Conservation (phyloP, 768 basidiomycete genomes). For the Trametes elegans region DNA sequence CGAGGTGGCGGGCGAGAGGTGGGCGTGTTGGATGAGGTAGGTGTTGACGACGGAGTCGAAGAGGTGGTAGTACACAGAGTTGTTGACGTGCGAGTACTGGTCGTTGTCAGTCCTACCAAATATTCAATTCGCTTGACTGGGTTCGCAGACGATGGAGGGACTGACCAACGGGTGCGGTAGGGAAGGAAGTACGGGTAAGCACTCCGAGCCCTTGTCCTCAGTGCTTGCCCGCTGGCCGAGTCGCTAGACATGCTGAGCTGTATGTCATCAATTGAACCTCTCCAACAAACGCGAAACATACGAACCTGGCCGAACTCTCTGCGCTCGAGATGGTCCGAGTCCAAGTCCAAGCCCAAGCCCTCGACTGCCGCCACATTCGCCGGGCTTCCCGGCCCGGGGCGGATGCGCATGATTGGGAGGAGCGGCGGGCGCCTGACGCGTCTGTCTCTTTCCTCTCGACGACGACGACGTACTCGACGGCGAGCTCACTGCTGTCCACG, state of each 20-base stretch:
- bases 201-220: slow-evolving; percentile 29
- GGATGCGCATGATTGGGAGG: too few species aligned
- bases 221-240: neutral
- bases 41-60: slow-evolving; percentile 83
- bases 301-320: too few species aligned
- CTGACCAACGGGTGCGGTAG: slow-evolving; percentile 72
- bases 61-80: slow-evolving; percentile 76
- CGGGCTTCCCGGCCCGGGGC: too few species aligned
- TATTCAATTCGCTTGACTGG: neutral
- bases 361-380: too few species aligned
- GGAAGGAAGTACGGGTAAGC: slow-evolving; percentile 61
- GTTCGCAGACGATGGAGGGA: too few species aligned
- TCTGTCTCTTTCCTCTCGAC: neutral
- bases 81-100: slow-evolving; percentile 82
- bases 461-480: neutral
- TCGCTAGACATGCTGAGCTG: neutral
- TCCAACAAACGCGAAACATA: too few species aligned
- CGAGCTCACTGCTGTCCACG: neutral
- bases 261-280: neutral
- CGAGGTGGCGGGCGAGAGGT: slow-evolving; percentile 48
- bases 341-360: too few species aligned
- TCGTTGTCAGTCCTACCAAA: slow-evolving; percentile 77
- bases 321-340: too few species aligned
- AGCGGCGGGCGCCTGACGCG: neutral
- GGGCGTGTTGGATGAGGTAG: slow-evolving; percentile 68